Evolutionary conservation across 495 filamentous ascomycete species (phyloP).

Genomic region (Annulohypoxylon stygium): DNA sequence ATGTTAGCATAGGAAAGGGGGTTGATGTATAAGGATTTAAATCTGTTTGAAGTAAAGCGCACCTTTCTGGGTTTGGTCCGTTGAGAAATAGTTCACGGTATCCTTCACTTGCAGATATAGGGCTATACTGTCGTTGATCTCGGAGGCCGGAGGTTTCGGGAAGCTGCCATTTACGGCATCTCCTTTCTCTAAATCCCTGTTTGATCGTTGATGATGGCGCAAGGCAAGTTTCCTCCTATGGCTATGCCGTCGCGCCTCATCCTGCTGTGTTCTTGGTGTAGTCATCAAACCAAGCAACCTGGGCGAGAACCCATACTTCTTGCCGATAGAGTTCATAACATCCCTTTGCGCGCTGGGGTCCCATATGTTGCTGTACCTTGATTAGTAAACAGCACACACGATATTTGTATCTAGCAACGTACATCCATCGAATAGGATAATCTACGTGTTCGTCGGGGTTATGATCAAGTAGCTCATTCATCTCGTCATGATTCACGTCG

Average conservation of each 20-base stretch:
- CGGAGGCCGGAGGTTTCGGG: conserved; percentile 22
- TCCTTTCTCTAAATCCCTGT: conserved; percentile 41
- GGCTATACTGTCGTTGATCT: conserved; percentile 44
- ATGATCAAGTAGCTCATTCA: conserved; percentile 56
- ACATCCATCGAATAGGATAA: conserved; percentile 75
- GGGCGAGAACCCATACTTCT: conserved; percentile 75
- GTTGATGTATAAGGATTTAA: neutral
- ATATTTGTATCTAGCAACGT: conserved; percentile 45
- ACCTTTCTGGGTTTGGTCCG: conserved; percentile 54
- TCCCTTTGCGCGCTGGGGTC: conserved; percentile 71
- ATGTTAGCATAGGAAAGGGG: conserved; percentile 30
- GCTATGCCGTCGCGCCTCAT: conserved; percentile 31
- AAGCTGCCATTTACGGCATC: conserved; percentile 23
- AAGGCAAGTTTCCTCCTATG: conserved; percentile 21
- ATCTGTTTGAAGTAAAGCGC: conserved; percentile 20
- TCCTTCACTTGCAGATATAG: conserved; percentile 51
- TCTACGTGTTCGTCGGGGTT: conserved; percentile 21
- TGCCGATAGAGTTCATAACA: conserved; percentile 64
- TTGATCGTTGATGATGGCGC: conserved; percentile 26
- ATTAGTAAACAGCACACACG: conserved; percentile 32
- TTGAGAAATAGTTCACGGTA: conserved; percentile 57
- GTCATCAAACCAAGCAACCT: conserved; percentile 74
- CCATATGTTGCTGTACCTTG: conserved; percentile 74
- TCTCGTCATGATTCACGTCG: conserved; percentile 63
- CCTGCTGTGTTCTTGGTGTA: conserved; percentile 24